Conservation (phyloP, 164 flowering plant genomes). For the Protea cynaroides region DNA sequence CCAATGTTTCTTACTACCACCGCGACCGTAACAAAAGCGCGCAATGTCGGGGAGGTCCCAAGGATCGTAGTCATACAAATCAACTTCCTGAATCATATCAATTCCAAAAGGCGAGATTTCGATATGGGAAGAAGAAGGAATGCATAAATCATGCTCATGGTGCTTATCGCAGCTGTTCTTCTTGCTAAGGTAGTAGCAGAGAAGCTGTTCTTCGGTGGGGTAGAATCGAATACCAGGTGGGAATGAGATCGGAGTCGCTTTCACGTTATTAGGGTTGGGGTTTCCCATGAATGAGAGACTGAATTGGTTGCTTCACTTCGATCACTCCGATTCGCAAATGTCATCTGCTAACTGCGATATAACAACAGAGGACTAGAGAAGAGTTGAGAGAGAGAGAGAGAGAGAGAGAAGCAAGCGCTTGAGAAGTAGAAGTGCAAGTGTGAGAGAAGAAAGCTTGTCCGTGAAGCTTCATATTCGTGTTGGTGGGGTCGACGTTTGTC, state of each 20-base stretch:
- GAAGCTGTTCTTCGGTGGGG: slow-evolving; percentile 44
- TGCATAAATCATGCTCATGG: not conserved
- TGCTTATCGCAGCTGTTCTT: slow-evolving; percentile 23
- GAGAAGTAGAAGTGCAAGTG: not conserved
- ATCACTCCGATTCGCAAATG: not conserved
- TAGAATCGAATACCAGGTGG: slow-evolving; percentile 53
- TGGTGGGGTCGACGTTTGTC: too few species aligned
- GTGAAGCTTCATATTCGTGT: too few species aligned
- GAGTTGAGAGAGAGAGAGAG: not conserved
- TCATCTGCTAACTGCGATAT: not conserved
- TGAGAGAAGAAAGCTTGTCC: not conserved
- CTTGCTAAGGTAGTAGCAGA: slow-evolving; percentile 33
- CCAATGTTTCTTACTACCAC: slow-evolving; percentile 51
- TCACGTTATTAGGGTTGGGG: slow-evolving; percentile 14
- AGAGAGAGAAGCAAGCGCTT: not conserved
- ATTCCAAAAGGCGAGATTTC: not conserved
- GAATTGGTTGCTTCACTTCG: not conserved
- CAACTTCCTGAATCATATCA: slow-evolving; percentile 35
- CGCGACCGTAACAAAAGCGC: slow-evolving; percentile 33
- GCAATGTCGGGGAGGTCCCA: slow-evolving; percentile 36
- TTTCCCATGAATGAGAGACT: slow-evolving; percentile 23
- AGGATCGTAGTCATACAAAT: slow-evolving; percentile 40
- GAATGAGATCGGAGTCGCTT: slow-evolving; percentile 7
- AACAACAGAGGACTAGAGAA: too few species aligned
- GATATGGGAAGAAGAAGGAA: not conserved